phyloP scores from a whole-genome alignment of 2,329 filamentous ascomycete genomes.

The Aspergillus transmontanensis region DNA sequence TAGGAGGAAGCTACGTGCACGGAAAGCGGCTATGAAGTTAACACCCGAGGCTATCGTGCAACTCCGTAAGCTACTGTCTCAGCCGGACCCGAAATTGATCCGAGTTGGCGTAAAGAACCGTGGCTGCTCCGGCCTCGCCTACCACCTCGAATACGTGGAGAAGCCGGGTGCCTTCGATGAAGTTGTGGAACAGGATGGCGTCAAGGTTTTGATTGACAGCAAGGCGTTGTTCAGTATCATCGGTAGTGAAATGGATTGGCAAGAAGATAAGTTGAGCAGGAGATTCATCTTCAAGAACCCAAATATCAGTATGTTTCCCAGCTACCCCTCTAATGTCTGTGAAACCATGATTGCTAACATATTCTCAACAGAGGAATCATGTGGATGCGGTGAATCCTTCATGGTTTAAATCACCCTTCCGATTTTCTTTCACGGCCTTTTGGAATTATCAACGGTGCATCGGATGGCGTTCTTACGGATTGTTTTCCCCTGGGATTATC shows the following conservation, averaged over 20 bases:
- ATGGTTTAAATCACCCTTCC: conserved; percentile 61
- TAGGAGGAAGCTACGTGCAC: conserved; percentile 70
- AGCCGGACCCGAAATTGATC: conserved; percentile 89
- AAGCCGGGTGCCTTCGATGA: conserved; percentile 88
- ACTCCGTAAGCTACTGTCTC: conserved; percentile 73
- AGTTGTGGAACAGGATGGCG: conserved; percentile 90
- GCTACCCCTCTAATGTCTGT: background rate
- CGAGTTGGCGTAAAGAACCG: conserved; percentile 91
- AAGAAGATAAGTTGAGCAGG: conserved; percentile 90
- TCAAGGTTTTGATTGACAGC: conserved; percentile 93
- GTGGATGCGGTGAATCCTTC: conserved; percentile 94
- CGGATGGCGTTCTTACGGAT: conserved; percentile 36
- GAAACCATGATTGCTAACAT: conserved; percentile 23
- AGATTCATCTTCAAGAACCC: conserved; percentile 95
- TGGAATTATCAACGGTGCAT: conserved; percentile 36
- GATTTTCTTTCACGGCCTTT: conserved; percentile 15
- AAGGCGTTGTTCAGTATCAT: conserved; percentile 98
- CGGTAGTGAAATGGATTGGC: conserved; percentile 98
- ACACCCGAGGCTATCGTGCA: conserved; percentile 79
- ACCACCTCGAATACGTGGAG: conserved; percentile 93
- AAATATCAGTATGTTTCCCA: conserved; percentile 84
- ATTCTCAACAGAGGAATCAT: conserved; percentile 78
- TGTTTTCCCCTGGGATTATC: conserved; percentile 9
- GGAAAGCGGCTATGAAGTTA: conserved; percentile 89
- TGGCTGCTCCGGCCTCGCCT: conserved; percentile 90